Evolutionary conservation across 352 stramenopile genomes (phyloP), one percentile per base, ranked within the genome.

Genomic region (Phytophthora pluvialis): DNA sequence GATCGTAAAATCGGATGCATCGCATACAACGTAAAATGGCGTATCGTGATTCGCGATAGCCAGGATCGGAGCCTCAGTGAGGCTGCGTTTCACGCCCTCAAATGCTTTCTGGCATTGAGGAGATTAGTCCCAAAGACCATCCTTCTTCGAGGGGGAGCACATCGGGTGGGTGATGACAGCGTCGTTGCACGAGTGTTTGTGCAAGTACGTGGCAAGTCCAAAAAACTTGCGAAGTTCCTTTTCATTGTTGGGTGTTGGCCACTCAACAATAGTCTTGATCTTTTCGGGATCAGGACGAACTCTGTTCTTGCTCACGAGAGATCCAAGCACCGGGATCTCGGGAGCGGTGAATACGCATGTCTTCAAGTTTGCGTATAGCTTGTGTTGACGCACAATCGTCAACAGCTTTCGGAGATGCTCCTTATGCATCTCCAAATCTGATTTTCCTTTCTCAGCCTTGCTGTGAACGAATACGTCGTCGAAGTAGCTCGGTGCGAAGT

Each of bases 381-480:
- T 48, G 25, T 48, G 42, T 4, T 48, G 16, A 13, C 21, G 21
- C 42, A 48, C 32, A 31, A 48, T 1, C 42, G 5, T 13, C 6
- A 31, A 13, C 21, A 48, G 21, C 42, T 48, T 48, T n/a, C 8
- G 18, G 42, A 48, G 42, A 48, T 32, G 42, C 42, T 29, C 47
- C n/a, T 43, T 54, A 7, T 56, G 48, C 33, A 56, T 44, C 35
- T 56, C 48, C 1, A 56, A n/a, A 13, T 33, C 16, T 11, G 39
- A 21, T 16, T 28, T 46, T 15, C 39, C n/a, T 5, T 46, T 28
- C 36, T 35, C 50, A 63, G n/a, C n/a, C n/a, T n/a, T n/a, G n/a
- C n/a, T n/a, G n/a, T n/a, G n/a, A n/a, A n/a, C n/a, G n/a, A n/a
- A 77, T 13, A 77, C 36, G 33, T 77, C 69, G 44, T 74, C 69